These are phyloP conservation scores for Orbilia oligospora DNA, from an alignment of 2,329 filamentous ascomycete genomes.

Conservation along the genomic window DNA sequence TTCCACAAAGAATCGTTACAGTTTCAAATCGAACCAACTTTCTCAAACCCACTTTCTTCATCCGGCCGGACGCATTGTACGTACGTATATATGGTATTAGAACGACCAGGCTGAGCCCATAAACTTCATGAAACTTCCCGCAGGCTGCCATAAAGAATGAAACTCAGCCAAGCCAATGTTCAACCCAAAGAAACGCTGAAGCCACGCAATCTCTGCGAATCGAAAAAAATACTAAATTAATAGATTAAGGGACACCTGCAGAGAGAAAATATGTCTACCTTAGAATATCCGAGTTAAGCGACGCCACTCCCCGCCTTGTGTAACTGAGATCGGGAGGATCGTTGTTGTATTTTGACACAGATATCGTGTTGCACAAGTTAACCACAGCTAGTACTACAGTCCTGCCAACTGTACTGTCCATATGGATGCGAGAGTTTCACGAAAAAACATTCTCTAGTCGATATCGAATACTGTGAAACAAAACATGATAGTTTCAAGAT, in stretches of 20 bases:
- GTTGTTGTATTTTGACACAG: constrained; percentile 21
- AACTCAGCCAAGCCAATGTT: not conserved
- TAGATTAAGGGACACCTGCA: not conserved
- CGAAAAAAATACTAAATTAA: too few species aligned
- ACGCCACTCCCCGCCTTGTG: not conserved
- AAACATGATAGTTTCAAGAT: too few species aligned
- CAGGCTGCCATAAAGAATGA: not conserved
- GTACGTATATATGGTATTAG: not conserved
- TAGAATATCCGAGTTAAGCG: not conserved
- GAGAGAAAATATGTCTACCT: not conserved
- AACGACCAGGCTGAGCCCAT: too few species aligned
- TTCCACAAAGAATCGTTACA: constrained; percentile 19
- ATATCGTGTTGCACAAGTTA: constrained; percentile 33
- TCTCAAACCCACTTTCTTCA: constrained; percentile 24
- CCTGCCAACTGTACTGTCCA: too few species aligned
- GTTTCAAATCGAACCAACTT: not conserved
- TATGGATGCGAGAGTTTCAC: too few species aligned
- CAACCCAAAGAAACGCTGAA: not conserved
- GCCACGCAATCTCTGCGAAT: not conserved
- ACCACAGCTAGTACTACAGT: too few species aligned
- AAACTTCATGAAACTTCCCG: not conserved
- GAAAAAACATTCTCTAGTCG: too few species aligned
- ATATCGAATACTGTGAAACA: too few species aligned
- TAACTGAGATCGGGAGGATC: not conserved
- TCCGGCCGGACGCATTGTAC: constrained; percentile 2